Evolutionary conservation across 2,329 filamentous ascomycete species (phyloP).

Genomic region (Ophiocordyceps camponoti-leonardi): DNA sequence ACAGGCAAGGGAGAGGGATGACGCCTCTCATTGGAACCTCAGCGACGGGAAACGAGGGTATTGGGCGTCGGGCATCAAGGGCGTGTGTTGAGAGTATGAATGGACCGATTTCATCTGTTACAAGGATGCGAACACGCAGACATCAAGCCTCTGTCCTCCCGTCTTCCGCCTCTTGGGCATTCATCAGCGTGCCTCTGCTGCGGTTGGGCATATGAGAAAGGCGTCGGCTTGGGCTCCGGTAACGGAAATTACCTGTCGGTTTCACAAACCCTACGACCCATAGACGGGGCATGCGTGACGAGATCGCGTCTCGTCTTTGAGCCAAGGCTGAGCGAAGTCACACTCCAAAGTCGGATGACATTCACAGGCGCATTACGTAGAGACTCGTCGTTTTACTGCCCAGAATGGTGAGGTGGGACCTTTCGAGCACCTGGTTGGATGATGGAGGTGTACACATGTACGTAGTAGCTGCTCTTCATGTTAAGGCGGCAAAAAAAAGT

Average conservation of each 20-base stretch:
- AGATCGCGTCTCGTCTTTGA: background rate
- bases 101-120: background rate
- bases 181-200: background rate
- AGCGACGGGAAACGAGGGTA: background rate
- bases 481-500: too few species aligned
- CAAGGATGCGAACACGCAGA: background rate
- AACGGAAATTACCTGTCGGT: background rate
- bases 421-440: background rate
- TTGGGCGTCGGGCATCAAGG: conserved; percentile 2
- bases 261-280: background rate
- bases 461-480: background rate
- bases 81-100: background rate
- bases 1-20: background rate
- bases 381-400: background rate
- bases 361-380: background rate
- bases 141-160: background rate
- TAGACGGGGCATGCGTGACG: background rate
- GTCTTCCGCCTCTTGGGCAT: background rate
- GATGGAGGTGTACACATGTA: too few species aligned
- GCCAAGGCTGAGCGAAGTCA: background rate
- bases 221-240: background rate
- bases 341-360: background rate
- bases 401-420: background rate
- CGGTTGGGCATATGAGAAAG: conserved; percentile 1
- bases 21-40: background rate